Evolutionary conservation across 2,329 filamentous ascomycete genomes (phyloP).

Genomic region (Phaeosphaeria sp.): DNA sequence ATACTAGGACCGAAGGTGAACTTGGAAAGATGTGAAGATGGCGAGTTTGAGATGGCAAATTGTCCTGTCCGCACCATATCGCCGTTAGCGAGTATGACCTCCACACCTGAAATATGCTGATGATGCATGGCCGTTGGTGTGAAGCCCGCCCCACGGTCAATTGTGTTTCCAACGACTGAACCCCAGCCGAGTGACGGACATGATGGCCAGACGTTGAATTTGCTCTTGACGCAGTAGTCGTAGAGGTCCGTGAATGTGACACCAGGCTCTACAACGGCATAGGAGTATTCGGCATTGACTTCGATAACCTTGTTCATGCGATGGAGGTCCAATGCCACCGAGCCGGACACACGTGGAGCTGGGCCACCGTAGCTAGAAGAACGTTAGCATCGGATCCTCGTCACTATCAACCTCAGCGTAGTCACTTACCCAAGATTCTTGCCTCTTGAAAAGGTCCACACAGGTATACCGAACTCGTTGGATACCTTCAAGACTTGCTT

Average conservation of each 20-base stretch:
- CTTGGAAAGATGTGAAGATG: slow-evolving; percentile 47
- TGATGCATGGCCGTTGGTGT: slow-evolving; percentile 47
- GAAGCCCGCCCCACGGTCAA: slow-evolving; percentile 53
- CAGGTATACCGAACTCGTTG: slow-evolving; percentile 34
- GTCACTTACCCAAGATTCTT: slow-evolving; percentile 46
- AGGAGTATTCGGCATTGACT: slow-evolving; percentile 53
- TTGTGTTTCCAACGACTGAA: slow-evolving; percentile 45
- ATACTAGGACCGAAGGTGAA: slow-evolving; percentile 49
- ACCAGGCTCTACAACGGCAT: slow-evolving; percentile 52
- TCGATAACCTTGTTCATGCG: slow-evolving; percentile 55
- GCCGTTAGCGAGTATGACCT: slow-evolving; percentile 45
- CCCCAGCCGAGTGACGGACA: slow-evolving; percentile 45
- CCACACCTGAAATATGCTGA: slow-evolving; percentile 47
- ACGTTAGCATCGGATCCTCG: not conserved
- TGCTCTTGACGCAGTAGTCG: slow-evolving; percentile 39
- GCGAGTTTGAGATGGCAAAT: slow-evolving; percentile 51
- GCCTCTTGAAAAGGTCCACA: slow-evolving; percentile 42
- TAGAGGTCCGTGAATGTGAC: slow-evolving; percentile 41
- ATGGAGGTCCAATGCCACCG: slow-evolving; percentile 43
- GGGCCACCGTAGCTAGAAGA: slow-evolving; percentile 35
- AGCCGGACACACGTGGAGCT: slow-evolving; percentile 46
- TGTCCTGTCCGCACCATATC: slow-evolving; percentile 46
- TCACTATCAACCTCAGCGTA: not conserved
- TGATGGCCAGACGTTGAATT: slow-evolving; percentile 42
- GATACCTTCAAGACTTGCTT: slow-evolving; percentile 28